A percentile compares a stretch with the other conserved stretches of the same genome.
Evolutionary conservation across 306 rosid genomes (phyloP).

Genomic region (Gastrolobium villosum): DNA sequence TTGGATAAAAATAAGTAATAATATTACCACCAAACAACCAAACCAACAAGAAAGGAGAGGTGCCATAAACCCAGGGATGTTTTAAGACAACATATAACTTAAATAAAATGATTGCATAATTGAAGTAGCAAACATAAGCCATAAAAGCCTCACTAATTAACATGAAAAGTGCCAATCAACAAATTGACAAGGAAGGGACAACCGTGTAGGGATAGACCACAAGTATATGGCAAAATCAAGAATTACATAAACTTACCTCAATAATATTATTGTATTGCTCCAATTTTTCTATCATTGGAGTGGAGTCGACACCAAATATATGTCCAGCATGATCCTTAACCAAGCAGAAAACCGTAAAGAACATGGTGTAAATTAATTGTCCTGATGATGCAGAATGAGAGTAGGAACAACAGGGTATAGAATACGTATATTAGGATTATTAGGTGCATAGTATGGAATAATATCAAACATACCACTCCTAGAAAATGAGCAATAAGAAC

Average conservation of each 20-base stretch:
- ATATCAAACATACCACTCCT: slow-evolving; percentile 80
- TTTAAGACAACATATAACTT: slow-evolving; percentile 9
- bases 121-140: slow-evolving; percentile 14
- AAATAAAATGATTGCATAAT: slow-evolving; percentile 21
- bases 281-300: slow-evolving; percentile 88
- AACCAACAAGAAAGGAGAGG: slow-evolving; percentile 34
- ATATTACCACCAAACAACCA: slow-evolving; percentile 2
- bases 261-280: slow-evolving; percentile 84
- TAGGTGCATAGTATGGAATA: background rate
- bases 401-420: slow-evolving; percentile 32
- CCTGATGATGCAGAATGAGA: slow-evolving; percentile 17
- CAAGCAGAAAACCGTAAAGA: slow-evolving; percentile 39
- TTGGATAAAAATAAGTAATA: slow-evolving; percentile 25
- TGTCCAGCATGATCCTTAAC: slow-evolving; percentile 96
- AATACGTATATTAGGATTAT: background rate
- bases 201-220: slow-evolving; percentile 18
- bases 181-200: slow-evolving; percentile 30
- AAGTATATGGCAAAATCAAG: slow-evolving; percentile 13
- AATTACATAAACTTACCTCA: slow-evolving; percentile 61
- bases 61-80: slow-evolving; percentile 1
- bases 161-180: slow-evolving; percentile 15
- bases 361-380: slow-evolving; percentile 35
- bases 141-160: slow-evolving; percentile 17
- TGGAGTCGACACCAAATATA: slow-evolving; percentile 95
- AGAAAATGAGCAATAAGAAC: slow-evolving; percentile 98